Conservation (phyloP, 2,329 filamentous ascomycete genomes). For the Arthrobotrys sinensis region DNA sequence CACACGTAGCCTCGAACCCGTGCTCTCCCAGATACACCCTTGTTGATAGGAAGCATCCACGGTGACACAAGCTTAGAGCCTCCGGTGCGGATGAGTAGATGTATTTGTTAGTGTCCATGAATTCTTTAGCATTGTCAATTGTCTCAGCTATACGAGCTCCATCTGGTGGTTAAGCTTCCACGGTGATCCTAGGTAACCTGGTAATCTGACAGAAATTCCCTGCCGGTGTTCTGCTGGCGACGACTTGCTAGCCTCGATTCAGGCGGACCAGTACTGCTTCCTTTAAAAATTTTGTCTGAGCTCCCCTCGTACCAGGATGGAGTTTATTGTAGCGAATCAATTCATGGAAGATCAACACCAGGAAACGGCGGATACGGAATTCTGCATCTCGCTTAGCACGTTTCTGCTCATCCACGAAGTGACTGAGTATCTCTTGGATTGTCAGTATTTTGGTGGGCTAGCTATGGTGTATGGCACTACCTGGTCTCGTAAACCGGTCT, state of each 20-base stretch:
- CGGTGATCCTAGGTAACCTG: no score
- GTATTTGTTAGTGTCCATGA: not conserved
- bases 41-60: not conserved
- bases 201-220: no score
- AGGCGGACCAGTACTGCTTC: no score
- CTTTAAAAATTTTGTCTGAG: not conserved
- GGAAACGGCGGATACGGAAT: not conserved
- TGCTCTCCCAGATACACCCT: not conserved
- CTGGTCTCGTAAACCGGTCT: no score
- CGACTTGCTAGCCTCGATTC: no score
- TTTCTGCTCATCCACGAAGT: not conserved
- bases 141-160: conserved; percentile 4
- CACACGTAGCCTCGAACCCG: not conserved
- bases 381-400: conserved; percentile 10
- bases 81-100: not conserved
- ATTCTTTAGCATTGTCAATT: not conserved
- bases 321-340: not conserved
- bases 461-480: not conserved
- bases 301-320: not conserved
- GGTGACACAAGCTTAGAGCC: conserved; percentile 5
- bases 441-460: no score
- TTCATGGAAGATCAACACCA: not conserved
- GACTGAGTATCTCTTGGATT: not conserved
- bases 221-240: no score
- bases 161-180: not conserved